These are phyloP conservation scores for Hemerocallis citrina DNA, from an alignment of 106 monocot species.

Conservation along the genomic window DNA sequence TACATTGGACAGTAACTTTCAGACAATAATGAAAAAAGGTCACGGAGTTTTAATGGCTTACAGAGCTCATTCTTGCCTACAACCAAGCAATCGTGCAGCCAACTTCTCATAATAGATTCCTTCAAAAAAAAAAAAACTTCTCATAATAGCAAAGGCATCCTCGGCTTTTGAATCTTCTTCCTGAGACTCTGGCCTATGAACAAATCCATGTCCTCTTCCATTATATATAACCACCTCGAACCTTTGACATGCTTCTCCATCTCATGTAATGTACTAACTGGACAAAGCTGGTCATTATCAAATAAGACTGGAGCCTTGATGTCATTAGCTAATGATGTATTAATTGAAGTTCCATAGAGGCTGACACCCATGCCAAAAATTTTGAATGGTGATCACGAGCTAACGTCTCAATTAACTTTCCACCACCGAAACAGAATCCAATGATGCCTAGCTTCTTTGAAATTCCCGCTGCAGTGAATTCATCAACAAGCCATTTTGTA, in stretches of 20 bases:
- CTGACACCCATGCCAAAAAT: constrained; percentile 63
- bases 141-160: constrained; percentile 45
- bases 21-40: no score
- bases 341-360: constrained; percentile 53
- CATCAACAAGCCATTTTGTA: constrained; percentile 53
- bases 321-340: constrained; percentile 23
- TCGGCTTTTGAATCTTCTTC: constrained; percentile 87
- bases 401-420: constrained; percentile 41
- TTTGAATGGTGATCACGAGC: constrained; percentile 28
- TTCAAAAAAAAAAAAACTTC: no score
- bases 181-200: constrained; percentile 61
- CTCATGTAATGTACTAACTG: constrained; percentile 22
- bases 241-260: constrained; percentile 48
- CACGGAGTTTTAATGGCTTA: no score
- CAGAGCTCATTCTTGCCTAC: no score
- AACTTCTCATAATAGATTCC: constrained; percentile 8
- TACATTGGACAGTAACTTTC: no score
- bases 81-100: constrained; percentile 9
- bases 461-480: constrained; percentile 66
- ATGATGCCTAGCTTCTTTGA: constrained; percentile 71
- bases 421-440: constrained; percentile 84
- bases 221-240: constrained; percentile 44
- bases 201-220: constrained; percentile 76
- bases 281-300: constrained; percentile 55
- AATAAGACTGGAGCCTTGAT: constrained; percentile 72